Percentiles rank a stretch among this genome's conserved stretches.
phyloP scores from a whole-genome alignment of 2,329 filamentous ascomycete genomes.

The Curvularia eragrostidis region DNA sequence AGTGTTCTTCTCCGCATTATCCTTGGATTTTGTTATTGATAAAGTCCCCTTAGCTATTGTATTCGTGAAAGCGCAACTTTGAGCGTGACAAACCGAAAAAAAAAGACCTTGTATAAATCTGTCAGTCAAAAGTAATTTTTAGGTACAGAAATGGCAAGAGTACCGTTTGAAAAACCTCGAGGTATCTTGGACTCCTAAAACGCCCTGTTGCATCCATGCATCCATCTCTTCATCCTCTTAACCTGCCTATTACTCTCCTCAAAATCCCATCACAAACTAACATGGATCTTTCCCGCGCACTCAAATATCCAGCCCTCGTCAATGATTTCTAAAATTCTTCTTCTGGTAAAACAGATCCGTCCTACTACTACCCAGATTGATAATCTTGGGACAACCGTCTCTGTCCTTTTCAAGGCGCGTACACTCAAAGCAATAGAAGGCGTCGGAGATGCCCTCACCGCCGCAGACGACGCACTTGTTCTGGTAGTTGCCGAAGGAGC shows the following conservation, averaged over 20 bases:
- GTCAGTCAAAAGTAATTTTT: background rate
- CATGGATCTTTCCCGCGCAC: background rate
- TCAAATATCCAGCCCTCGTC: background rate
- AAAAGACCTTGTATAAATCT: background rate
- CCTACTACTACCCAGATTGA: conserved; percentile 92
- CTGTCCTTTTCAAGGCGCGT: conserved; percentile 95
- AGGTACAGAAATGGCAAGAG: background rate
- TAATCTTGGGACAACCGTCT: conserved; percentile 98
- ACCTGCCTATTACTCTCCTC: background rate
- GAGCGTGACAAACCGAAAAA: background rate
- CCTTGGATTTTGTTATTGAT: background rate
- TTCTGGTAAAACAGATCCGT: conserved; percentile 88
- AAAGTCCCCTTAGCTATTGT: background rate
- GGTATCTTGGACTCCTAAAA: conserved; percentile 6
- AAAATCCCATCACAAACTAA: background rate
- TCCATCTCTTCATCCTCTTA: background rate
- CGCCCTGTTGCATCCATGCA: background rate
- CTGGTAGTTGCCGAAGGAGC: conserved; percentile 99
- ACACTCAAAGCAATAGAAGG: conserved; percentile 99
- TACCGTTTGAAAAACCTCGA: background rate
- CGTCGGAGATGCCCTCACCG: conserved; percentile 96
- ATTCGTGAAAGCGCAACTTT: background rate
- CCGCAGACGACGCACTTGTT: conserved; percentile 99
- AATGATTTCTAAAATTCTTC: conserved; percentile 71
- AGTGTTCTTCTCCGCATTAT: background rate